These are phyloP conservation scores for Pontederia paniculata DNA, from an alignment of 176 grass and related monocot genomes.

Conservation along the genomic window DNA sequence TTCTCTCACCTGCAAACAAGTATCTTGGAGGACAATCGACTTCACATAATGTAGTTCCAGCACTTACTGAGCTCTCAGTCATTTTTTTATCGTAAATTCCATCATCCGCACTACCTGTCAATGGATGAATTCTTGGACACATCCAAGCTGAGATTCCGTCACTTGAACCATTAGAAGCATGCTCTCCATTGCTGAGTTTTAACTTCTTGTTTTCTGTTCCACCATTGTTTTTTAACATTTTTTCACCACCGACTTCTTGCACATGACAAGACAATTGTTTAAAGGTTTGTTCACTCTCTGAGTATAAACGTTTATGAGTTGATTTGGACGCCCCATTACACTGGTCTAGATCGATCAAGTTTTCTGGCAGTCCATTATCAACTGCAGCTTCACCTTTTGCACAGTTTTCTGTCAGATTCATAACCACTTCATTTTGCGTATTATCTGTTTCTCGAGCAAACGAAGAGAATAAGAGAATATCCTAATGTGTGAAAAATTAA, in stretches of 20 bases:
- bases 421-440: slow-evolving; percentile 13
- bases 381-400: background rate
- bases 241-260: slow-evolving; percentile 25
- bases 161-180: slow-evolving; percentile 19
- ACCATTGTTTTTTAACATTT: slow-evolving; percentile 15
- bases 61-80: slow-evolving; percentile 26
- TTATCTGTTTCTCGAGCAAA: slow-evolving; percentile 26
- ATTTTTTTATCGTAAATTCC: slow-evolving; percentile 24
- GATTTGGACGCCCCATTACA: background rate
- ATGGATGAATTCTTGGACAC: slow-evolving; percentile 34
- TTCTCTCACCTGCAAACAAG: slow-evolving; percentile 38
- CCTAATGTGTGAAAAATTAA: background rate
- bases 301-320: slow-evolving; percentile 9
- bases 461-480: slow-evolving; percentile 7
- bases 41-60: slow-evolving; percentile 1
- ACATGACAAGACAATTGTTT: slow-evolving; percentile 14
- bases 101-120: slow-evolving; percentile 29
- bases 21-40: slow-evolving; percentile 4
- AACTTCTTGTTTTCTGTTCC: slow-evolving; percentile 45
- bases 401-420: background rate
- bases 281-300: slow-evolving; percentile 7
- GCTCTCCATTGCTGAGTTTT: slow-evolving; percentile 31
- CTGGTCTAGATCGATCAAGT: slow-evolving; percentile 21
- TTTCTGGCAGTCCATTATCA: slow-evolving; percentile 21
- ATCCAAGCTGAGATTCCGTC: slow-evolving; percentile 27